phyloP scores from a whole-genome alignment of 371 early-diverging fungal species.

The Globomyces sp. region DNA sequence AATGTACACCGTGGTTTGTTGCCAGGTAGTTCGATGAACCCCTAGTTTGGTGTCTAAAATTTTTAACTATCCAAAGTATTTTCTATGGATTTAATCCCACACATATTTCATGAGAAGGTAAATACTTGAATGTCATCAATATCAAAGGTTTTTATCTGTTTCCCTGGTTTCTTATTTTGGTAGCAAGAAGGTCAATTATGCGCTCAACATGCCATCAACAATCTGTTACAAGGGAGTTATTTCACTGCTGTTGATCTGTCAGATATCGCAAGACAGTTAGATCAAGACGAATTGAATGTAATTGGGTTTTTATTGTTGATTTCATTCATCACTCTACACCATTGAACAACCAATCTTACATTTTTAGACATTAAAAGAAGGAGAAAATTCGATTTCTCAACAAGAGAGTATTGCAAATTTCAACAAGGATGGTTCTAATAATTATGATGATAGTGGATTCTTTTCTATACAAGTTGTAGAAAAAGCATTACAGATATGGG shows the following conservation, averaged over 20 bases:
- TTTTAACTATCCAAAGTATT: too few species aligned
- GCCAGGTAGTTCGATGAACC: too few species aligned
- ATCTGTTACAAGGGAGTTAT: slow-evolving; percentile 55
- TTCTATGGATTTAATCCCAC: too few species aligned
- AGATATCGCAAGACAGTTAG: slow-evolving; percentile 54
- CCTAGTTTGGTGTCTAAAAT: too few species aligned
- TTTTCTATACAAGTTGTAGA: slow-evolving; percentile 68
- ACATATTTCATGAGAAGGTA: too few species aligned
- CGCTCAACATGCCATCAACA: slow-evolving; percentile 63
- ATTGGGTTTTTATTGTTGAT: neutral
- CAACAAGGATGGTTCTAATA: slow-evolving; percentile 38
- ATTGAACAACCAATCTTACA: too few species aligned
- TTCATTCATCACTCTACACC: neutral
- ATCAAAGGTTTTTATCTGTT: too few species aligned
- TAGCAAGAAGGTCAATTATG: slow-evolving; percentile 67
- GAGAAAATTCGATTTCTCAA: neutral
- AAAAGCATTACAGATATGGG: slow-evolving; percentile 60
- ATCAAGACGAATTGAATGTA: slow-evolving; percentile 40
- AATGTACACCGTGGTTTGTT: too few species aligned
- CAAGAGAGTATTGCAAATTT: slow-evolving; percentile 15
- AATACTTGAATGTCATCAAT: too few species aligned
- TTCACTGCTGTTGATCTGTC: slow-evolving; percentile 68
- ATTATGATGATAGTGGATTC: slow-evolving; percentile 71
- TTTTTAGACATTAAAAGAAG: too few species aligned
- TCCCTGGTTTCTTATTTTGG: too few species aligned